Evolutionary conservation across 129 eudicot genomes (phyloP), one percentile per base, ranked within the genome.

Genomic region (Tagetes patula): DNA sequence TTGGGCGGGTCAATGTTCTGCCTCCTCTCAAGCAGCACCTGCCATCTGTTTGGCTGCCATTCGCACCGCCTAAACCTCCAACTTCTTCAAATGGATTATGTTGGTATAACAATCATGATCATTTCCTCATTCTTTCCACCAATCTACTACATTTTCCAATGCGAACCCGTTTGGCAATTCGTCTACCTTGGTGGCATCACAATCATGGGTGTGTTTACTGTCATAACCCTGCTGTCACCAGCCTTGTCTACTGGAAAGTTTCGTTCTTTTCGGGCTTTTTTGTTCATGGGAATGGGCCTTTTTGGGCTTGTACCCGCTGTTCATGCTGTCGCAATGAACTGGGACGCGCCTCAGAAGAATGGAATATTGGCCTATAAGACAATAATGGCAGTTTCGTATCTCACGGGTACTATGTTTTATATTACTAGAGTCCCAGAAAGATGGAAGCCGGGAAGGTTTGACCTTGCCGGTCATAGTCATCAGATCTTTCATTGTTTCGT

Each of bases 1-100:
- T 45, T 91, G 32, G 76, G 73, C 1, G 97, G 97, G 31, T 81
- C 97, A 2, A 91, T 91, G 97, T 88, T 86, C 84, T 91, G 97
- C 84, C 97, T 91, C 79, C 85, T 91, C 48, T 88, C 92, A 39
- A 88, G 96, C 84, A 88, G 87, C 83, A 61, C 77, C 7, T 91
- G 97, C 88, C 97, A 91, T 77, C 92, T 88, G 82, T 83, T 91
- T 48, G 85, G 79, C 40, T 91, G 97, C 82, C 97, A 91, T 75
- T 91, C 97, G 32, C 81, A 83, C 70, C 81, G 75, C 80, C 36
- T 84, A 20, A 91, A 84, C 86, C 36, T 75, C 48, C 74, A 48
- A n/a, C 75, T 91, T n/a, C 82, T 91, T 36, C 87, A 76, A 67
- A 70, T 91, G 62, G 97, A 91, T 71, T 91, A 88, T 41, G 83